Evolutionary conservation across 148 eudicot genomes (phyloP), one percentile per base, ranked within the genome.

Genomic region (Spergularia bocconei): DNA sequence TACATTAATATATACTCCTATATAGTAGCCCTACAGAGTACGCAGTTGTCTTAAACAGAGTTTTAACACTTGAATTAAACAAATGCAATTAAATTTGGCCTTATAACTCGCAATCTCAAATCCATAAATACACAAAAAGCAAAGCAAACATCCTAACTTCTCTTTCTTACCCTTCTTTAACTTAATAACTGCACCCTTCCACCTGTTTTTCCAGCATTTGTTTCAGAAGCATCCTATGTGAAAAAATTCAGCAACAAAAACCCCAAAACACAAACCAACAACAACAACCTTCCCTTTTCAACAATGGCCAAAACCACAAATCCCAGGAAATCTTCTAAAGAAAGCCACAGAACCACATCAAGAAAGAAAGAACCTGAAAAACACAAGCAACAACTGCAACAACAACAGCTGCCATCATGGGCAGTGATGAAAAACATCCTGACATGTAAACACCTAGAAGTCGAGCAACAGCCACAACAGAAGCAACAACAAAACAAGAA

Each of bases 401-500:
- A 77, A 38, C 77, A 84, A 59, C 80, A 80, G 58, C 77, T 79
- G 59, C 84, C 85, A 36, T 89, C 98, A 78, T 93, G 98, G 98
- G 86, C 88, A 47, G 83, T 84, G 6, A 79, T 93, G 71, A 89
- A 83, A 77, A 93, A 81, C 89, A 84, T 93, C 59, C 86, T 93
- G 67, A 86, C 91, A 56, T 91, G 98, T 91, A 91, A 88, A 71
- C 88, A 93, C 85, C 82, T 88, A 38, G 89, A 88, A 75, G 80
- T 83, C 15, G 87, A 76, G 41, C 83, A 67, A 0, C 90, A 71
- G 4, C 83, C 79, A 19, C 87, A 61, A 51, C 78, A 36, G 54
- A 60, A 53, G 69, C 77, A 72, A 38, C 76, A 14, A 21, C 23
- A 82, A 53, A 70, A 74, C 56, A 80, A 77, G 63, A 75, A 87